Percentiles rank a stretch among this genome's conserved stretches.
phyloP scores from a whole-genome alignment of 1,139 yeast genomes.

The Geotrichum candidum region DNA sequence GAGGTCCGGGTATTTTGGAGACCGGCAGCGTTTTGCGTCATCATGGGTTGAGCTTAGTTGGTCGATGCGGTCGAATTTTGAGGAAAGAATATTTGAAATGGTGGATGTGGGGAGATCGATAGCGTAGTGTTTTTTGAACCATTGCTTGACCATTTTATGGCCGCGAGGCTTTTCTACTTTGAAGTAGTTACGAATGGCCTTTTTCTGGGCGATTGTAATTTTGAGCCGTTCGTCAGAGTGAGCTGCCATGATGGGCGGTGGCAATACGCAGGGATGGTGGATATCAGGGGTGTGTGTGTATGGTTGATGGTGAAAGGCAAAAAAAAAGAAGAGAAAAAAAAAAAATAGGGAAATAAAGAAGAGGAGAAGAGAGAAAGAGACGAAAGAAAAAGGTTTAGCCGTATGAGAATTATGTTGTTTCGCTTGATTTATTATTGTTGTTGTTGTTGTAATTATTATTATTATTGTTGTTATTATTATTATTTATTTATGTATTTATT shows the following conservation, averaged over 20 bases:
- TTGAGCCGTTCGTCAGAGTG: slow-evolving; percentile 18
- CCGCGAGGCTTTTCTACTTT: slow-evolving; percentile 14
- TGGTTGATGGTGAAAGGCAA: not conserved
- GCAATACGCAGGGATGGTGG: not conserved
- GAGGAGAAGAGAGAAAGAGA: not conserved
- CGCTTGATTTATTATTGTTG: too few relatives aligned
- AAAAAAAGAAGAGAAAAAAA: not conserved
- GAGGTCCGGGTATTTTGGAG: slow-evolving; percentile 18
- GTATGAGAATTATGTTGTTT: not conserved
- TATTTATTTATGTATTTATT: too few relatives aligned
- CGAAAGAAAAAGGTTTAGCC: not conserved
- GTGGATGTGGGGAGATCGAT: slow-evolving; percentile 17
- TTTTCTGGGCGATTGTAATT: slow-evolving; percentile 18
- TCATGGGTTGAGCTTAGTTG: slow-evolving; percentile 16
- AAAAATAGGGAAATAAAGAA: not conserved
- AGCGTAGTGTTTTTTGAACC: slow-evolving; percentile 16
- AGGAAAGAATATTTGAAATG: slow-evolving; percentile 19
- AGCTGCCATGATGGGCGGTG: slow-evolving; percentile 6
- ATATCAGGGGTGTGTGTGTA: not conserved
- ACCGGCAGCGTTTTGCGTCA: slow-evolving; percentile 17
- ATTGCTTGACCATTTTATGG: slow-evolving; percentile 15
- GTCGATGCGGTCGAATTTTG: slow-evolving; percentile 18
- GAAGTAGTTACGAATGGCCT: slow-evolving; percentile 17
- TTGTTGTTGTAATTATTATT: too few relatives aligned
- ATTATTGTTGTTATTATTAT: too few relatives aligned